Percentiles rank a stretch among this genome's conserved stretches.
Conservation (phyloP, 1,284 basidiomycete genomes). For the Rhodotorula glutinis region DNA sequence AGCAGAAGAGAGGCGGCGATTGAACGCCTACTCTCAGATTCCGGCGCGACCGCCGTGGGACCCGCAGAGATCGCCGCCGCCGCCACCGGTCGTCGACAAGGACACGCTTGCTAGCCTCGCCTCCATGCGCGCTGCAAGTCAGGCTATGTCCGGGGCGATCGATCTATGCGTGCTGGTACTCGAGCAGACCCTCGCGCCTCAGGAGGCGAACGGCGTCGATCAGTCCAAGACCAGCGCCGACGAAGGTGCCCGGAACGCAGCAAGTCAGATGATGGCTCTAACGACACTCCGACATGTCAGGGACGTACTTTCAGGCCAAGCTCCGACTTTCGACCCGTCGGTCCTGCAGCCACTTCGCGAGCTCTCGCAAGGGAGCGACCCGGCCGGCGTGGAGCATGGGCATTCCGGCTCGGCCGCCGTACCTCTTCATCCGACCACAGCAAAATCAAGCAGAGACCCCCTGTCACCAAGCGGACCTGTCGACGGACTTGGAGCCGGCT, state of each 20-base stretch:
- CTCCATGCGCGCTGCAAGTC: slow-evolving; percentile 11
- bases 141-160: slow-evolving; percentile 37
- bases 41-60: slow-evolving; percentile 35
- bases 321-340: slow-evolving; percentile 24
- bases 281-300: slow-evolving; percentile 37
- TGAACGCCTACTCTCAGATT: slow-evolving; percentile 31
- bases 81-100: slow-evolving; percentile 13
- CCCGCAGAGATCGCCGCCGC: slow-evolving; percentile 8
- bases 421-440: not conserved
- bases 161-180: slow-evolving; percentile 34
- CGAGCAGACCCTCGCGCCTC: slow-evolving; percentile 17
- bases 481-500: not conserved
- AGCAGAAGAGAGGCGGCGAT: slow-evolving; percentile 22
- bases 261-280: slow-evolving; percentile 26
- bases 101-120: slow-evolving; percentile 30
- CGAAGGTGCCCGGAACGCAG: not conserved
- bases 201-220: not conserved
- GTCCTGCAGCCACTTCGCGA: slow-evolving; percentile 20
- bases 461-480: not conserved
- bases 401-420: not conserved
- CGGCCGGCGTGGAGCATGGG: not conserved
- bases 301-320: slow-evolving; percentile 34
- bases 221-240: no score
- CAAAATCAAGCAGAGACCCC: not conserved
- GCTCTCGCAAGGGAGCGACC: not conserved